Conservation (phyloP, 2,329 filamentous ascomycete species). For the Huntiella bhutanensis region DNA sequence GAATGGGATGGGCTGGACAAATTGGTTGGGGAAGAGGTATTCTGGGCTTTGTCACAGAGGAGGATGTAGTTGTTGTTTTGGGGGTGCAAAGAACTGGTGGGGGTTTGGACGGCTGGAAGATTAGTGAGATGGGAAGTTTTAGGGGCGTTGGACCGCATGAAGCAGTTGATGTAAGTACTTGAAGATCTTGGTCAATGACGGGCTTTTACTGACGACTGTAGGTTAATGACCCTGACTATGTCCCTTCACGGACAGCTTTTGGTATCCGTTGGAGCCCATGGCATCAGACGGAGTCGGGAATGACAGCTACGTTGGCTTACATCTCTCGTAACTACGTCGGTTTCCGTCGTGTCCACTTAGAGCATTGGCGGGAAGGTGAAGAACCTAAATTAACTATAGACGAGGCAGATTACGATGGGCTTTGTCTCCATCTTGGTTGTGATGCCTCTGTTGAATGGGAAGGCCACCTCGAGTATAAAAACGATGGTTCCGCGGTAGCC, state of each 20-base stretch:
- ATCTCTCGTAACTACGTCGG: conserved; percentile 33
- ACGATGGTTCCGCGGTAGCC: conserved; percentile 20
- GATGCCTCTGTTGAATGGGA: conserved; percentile 40
- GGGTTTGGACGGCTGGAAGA: conserved; percentile 24
- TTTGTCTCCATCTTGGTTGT: conserved; percentile 30
- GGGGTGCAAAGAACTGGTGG: conserved; percentile 21
- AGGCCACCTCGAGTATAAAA: conserved; percentile 27
- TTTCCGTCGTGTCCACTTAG: conserved; percentile 30
- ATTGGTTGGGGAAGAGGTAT: conserved; percentile 24
- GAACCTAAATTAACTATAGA: conserved; percentile 23
- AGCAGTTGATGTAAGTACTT: conserved; percentile 17
- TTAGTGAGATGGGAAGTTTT: conserved; percentile 32
- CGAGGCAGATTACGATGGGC: conserved; percentile 24
- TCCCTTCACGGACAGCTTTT: conserved; percentile 29
- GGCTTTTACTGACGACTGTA: not conserved
- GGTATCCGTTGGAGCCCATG: conserved; percentile 37
- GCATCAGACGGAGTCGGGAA: conserved; percentile 16
- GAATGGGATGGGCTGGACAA: conserved; percentile 34
- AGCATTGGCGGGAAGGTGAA: conserved; percentile 19
- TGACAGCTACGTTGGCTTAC: conserved; percentile 29
- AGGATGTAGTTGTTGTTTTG: conserved; percentile 30
- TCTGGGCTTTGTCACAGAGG: conserved; percentile 33
- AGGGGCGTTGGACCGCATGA: conserved; percentile 17
- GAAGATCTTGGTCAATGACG: not conserved
- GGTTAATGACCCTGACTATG: conserved; percentile 28